phyloP scores from a whole-genome alignment of 192 early-diverging fungal genomes.

The Coemansia sp. region DNA sequence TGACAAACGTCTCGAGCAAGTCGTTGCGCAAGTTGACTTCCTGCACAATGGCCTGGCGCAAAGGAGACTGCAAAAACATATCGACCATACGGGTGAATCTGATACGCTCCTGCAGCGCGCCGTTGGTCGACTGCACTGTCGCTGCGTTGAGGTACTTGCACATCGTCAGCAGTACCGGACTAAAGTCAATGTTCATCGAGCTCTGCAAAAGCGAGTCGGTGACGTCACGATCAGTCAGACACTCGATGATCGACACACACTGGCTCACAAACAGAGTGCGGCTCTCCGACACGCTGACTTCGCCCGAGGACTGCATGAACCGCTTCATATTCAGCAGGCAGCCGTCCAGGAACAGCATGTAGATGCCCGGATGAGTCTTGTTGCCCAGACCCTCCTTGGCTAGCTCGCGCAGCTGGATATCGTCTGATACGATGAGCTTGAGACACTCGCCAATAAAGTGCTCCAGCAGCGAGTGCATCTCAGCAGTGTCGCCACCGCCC shows the following conservation, averaged over 20 bases:
- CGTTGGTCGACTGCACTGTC: slow-evolving; percentile 30
- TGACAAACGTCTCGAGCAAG: slow-evolving; percentile 54
- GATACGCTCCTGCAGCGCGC: slow-evolving; percentile 49
- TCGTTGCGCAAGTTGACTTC: slow-evolving; percentile 57
- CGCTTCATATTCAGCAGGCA: slow-evolving; percentile 52
- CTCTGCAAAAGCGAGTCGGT: slow-evolving; percentile 45
- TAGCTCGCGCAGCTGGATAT: slow-evolving; percentile 55
- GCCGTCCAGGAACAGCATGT: slow-evolving; percentile 54
- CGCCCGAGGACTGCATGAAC: slow-evolving; percentile 53
- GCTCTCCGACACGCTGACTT: slow-evolving; percentile 53
- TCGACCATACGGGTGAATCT: slow-evolving; percentile 51
- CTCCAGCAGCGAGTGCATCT: slow-evolving; percentile 53
- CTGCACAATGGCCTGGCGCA: slow-evolving; percentile 50
- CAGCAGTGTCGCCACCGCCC: slow-evolving; percentile 44
- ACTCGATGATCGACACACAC: slow-evolving; percentile 54
- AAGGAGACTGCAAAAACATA: slow-evolving; percentile 49
- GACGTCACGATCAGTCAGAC: slow-evolving; percentile 45
- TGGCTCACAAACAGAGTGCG: slow-evolving; percentile 57
- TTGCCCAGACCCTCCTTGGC: slow-evolving; percentile 54
- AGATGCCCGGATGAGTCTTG: slow-evolving; percentile 56
- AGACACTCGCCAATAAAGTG: slow-evolving; percentile 56
- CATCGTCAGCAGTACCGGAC: slow-evolving; percentile 50
- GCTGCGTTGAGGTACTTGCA: slow-evolving; percentile 52
- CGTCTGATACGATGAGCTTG: slow-evolving; percentile 54
- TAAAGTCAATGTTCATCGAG: slow-evolving; percentile 52